These are phyloP conservation scores for Capronia epimyces DNA, from an alignment of 2,329 filamentous ascomycete species.

Conservation along the genomic window DNA sequence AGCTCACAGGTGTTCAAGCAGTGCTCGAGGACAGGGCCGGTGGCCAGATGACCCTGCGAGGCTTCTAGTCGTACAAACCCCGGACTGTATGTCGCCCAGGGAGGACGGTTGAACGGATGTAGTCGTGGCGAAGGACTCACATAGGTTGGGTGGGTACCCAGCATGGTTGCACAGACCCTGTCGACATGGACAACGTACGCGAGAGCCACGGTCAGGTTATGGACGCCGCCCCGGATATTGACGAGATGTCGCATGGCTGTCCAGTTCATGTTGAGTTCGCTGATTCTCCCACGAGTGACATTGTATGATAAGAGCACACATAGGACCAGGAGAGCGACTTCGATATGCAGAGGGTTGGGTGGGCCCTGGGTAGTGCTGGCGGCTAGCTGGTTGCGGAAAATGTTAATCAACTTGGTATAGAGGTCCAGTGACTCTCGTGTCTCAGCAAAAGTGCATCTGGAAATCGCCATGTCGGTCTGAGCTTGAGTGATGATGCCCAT, in stretches of 20 bases:
- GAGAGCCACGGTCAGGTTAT: conserved; percentile 5
- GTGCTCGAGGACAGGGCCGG: conserved; percentile 1
- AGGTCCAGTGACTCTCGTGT: conserved; percentile 2
- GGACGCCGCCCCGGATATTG: conserved; percentile 1
- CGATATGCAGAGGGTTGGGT: conserved; percentile 6
- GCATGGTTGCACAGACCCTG: conserved; percentile 3
- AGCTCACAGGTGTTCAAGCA: conserved; percentile 6
- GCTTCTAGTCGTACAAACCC: conserved; percentile 1
- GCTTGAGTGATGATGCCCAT: conserved; percentile 13
- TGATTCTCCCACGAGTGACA: neutral
- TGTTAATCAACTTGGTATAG: conserved; percentile 5
- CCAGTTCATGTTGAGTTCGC: conserved; percentile 7
- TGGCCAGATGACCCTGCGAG: neutral
- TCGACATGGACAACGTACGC: conserved; percentile 11
- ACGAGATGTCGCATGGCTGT: conserved; percentile 5
- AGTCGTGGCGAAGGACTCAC: neutral
- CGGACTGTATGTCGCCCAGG: neutral
- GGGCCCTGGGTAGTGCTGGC: neutral
- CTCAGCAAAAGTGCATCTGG: conserved; percentile 1
- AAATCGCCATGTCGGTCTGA: conserved; percentile 8
- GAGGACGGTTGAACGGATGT: conserved; percentile 1
- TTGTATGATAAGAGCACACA: conserved; percentile 8
- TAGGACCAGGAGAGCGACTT: conserved; percentile 4
- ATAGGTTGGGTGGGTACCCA: neutral
- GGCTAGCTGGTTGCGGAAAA: conserved; percentile 6